Conservation (phyloP, 371 early-diverging fungal genomes). For the Quaeritorhiza haematococci region DNA sequence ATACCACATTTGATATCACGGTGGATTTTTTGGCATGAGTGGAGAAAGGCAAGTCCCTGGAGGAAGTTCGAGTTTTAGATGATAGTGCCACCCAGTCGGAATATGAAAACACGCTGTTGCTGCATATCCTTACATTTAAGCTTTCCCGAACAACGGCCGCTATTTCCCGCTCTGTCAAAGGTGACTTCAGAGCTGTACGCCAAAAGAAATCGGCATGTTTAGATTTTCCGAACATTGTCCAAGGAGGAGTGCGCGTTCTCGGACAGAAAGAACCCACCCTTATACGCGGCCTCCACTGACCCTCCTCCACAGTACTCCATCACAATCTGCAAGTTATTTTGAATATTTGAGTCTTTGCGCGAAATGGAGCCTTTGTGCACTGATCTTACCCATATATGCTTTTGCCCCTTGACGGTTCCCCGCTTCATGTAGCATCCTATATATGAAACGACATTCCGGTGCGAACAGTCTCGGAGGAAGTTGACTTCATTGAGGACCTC, state of each 20-base stretch:
- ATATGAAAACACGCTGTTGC: neutral
- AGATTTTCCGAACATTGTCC: conserved; percentile 3
- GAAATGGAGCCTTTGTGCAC: no score
- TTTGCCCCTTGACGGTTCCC: conserved; percentile 39
- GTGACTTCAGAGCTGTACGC: conserved; percentile 23
- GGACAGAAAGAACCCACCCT: conserved; percentile 21
- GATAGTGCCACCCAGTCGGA: neutral
- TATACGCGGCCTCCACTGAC: conserved; percentile 45
- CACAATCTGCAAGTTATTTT: conserved; percentile 30
- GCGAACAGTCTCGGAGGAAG: conserved; percentile 44
- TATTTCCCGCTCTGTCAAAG: conserved; percentile 41
- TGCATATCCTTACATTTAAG: conserved; percentile 19
- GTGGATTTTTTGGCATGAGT: conserved; percentile 39
- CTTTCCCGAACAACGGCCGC: conserved; percentile 37
- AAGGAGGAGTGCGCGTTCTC: neutral
- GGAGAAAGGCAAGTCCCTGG: conserved; percentile 40
- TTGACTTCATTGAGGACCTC: conserved; percentile 55
- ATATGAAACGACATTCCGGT: conserved; percentile 47
- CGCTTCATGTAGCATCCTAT: conserved; percentile 48
- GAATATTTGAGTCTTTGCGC: neutral
- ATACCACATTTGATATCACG: conserved; percentile 48
- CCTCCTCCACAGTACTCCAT: conserved; percentile 59
- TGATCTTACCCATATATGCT: conserved; percentile 38
- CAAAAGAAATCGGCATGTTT: neutral
- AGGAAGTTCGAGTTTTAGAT: neutral